phyloP scores from a whole-genome alignment of 208 protist genomes.

The Wallacemonas sp. region DNA sequence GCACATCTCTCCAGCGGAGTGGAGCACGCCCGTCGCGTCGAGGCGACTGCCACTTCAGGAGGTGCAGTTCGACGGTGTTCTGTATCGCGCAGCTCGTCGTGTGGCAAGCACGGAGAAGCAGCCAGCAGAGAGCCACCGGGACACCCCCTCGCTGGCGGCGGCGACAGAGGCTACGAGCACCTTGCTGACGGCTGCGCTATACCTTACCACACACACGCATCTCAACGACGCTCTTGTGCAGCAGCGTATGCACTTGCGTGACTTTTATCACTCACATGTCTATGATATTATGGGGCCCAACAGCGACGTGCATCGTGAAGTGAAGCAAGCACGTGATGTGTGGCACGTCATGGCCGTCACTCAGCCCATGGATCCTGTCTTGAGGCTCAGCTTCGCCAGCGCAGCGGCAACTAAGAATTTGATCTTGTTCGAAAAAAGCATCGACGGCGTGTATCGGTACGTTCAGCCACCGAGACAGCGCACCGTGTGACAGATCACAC shows the following conservation, averaged over 20 bases:
- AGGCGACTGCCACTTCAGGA: constrained; percentile 53
- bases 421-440: constrained; percentile 63
- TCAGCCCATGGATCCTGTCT: background rate
- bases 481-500: no score
- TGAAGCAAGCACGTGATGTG: constrained; percentile 29
- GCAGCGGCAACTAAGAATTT: constrained; percentile 41
- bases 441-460: constrained; percentile 58
- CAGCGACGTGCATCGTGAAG: constrained; percentile 14
- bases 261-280: constrained; percentile 54
- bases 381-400: background rate
- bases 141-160: background rate
- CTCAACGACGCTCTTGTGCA: constrained; percentile 38
- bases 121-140: background rate
- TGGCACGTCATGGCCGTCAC: constrained; percentile 70
- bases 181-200: constrained; percentile 27
- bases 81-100: constrained; percentile 24
- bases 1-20: constrained; percentile 41
- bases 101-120: background rate
- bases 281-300: constrained; percentile 41
- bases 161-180: background rate
- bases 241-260: constrained; percentile 55
- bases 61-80: constrained; percentile 58
- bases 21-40: constrained; percentile 39
- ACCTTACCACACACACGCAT: constrained; percentile 58
- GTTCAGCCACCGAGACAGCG: constrained; percentile 16